Evolutionary conservation across 495 filamentous ascomycete genomes (phyloP).

Genomic region (Aspergillus carlsbadensis): DNA sequence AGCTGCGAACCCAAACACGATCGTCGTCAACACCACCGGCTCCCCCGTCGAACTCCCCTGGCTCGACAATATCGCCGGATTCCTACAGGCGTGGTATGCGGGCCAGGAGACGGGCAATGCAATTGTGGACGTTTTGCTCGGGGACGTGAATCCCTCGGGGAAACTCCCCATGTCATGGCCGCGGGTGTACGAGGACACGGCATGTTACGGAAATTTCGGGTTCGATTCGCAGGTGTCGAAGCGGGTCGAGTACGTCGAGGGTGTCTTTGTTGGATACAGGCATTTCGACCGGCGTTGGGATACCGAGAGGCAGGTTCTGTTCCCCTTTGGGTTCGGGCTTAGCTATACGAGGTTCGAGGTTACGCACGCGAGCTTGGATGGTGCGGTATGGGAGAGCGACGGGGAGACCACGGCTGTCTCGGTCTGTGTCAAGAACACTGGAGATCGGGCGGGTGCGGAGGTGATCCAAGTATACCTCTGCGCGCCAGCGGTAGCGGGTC

Average conservation of each 20-base stretch:
- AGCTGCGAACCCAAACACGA: constrained; percentile 70
- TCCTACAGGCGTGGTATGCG: constrained; percentile 78
- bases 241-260: constrained; percentile 73
- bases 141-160: constrained; percentile 70
- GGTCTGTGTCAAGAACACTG: background rate
- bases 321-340: constrained; percentile 80
- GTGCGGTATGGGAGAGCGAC: no score
- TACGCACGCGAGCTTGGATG: background rate
- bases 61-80: constrained; percentile 71
- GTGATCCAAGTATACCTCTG: constrained; percentile 6
- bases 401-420: background rate
- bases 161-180: constrained; percentile 78
- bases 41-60: constrained; percentile 70
- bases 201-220: constrained; percentile 59
- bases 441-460: background rate
- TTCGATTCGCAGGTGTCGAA: constrained; percentile 66
- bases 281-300: constrained; percentile 66
- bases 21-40: constrained; percentile 77
- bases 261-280: constrained; percentile 82
- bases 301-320: constrained; percentile 51
- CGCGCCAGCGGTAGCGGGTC: background rate
- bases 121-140: constrained; percentile 82
- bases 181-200: constrained; percentile 63
- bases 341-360: constrained; percentile 63
- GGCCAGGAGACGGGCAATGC: constrained; percentile 81